Evolutionary conservation across 495 filamentous ascomycete genomes (phyloP), one percentile per base, ranked within the genome.

Genomic region (Bacidia gigantensis): DNA sequence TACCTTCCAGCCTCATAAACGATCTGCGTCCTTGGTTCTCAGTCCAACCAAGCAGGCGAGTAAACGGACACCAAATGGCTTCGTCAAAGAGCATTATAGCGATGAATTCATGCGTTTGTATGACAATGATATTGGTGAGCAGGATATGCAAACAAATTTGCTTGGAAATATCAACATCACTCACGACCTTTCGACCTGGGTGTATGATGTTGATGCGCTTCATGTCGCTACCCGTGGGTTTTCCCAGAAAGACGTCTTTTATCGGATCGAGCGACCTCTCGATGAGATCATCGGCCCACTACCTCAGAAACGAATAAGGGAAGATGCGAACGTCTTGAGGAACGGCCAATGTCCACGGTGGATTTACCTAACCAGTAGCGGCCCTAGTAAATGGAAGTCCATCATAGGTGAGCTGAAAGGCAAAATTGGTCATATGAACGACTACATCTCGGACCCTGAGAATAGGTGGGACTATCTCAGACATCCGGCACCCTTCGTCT

Each of bases 341-440:
- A 26, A 25, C 5, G 61, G 74, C 56, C 59, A 58, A 52, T 53
- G 71, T 72, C 68, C 84, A 46, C 69, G 65, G n/a, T 90, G 83
- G 80, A 83, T 82, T 57, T 79, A 75, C 40, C 70, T 96, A 24
- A 81, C 73, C 17, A 81, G 80, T n/a, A 74, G 79, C 64, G 56
- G 74, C 64, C 54, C 65, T 20, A 76, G 88, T 18, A 72, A 68
- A 3, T 78, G 80, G 55, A 77, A 82, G 32, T 76, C 78, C 3
- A 81, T 83, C 20, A 79, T 98, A 49, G 84, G 89, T 20, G 87
- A 97, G 62, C 74, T 96, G 39, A 89, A 83, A 59, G 92, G 92
- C 40, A 80, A 84, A 59, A 80, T 98, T 41, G 89, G 87, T 0
- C 75, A 83, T 45, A 80, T 86, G 56, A 78, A 82, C 32, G 75